phyloP scores from a whole-genome alignment of 768 basidiomycete genomes.

The Pisolithus microcarpus region DNA sequence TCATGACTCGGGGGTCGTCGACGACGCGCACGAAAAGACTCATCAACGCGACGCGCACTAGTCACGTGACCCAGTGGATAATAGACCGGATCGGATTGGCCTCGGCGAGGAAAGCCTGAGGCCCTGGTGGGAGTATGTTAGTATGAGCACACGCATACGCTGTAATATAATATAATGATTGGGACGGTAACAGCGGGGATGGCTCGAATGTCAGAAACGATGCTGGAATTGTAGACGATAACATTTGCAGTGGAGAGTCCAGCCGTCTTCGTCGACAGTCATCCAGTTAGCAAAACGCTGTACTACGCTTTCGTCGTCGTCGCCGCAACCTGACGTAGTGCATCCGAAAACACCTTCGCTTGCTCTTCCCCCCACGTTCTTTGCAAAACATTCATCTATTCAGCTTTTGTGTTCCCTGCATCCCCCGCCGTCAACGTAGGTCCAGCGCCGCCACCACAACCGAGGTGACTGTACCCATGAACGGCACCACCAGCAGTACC shows the following conservation, averaged over 20 bases:
- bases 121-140: no score
- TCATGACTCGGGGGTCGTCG: not conserved
- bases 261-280: not conserved
- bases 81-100: no score
- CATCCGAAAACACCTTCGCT: slow-evolving; percentile 1
- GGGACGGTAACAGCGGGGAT: no score
- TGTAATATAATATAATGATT: no score
- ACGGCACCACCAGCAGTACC: slow-evolving; percentile 37
- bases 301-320: not conserved
- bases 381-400: slow-evolving; percentile 18
- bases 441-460: slow-evolving; percentile 11
- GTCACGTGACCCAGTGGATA: not conserved
- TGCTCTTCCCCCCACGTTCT: slow-evolving; percentile 5
- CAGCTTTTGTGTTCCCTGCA: slow-evolving; percentile 19
- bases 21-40: not conserved
- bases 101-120: not conserved
- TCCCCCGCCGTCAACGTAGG: slow-evolving; percentile 22
- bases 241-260: no score
- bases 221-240: no score
- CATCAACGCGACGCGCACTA: not conserved
- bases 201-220: no score
- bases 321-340: not conserved
- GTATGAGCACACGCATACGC: no score
- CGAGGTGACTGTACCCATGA: slow-evolving; percentile 35
- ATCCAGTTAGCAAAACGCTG: not conserved